These are phyloP conservation scores for Nothophaeocryptopus gaeumannii DNA, from an alignment of 2,329 filamentous ascomycete genomes.

Conservation along the genomic window DNA sequence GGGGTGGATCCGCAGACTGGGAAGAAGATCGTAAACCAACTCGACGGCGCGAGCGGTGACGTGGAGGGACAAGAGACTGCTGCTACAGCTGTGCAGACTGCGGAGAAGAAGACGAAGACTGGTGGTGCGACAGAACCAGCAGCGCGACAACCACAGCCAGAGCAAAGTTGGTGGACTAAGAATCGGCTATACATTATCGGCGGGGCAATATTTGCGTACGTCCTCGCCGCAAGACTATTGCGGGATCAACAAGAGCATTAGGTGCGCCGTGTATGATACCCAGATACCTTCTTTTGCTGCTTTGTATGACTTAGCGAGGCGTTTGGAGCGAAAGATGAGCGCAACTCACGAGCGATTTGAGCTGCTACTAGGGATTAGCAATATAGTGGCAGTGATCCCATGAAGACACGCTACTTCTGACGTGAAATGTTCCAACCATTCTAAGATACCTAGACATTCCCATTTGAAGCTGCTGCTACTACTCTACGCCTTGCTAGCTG, in stretches of 20 bases:
- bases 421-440: too few relatives aligned
- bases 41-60: neutral
- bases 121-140: slow-evolving; percentile 72
- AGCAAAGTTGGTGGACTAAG: slow-evolving; percentile 74
- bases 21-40: slow-evolving; percentile 33
- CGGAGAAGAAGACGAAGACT: slow-evolving; percentile 48
- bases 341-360: too few relatives aligned
- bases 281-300: too few relatives aligned
- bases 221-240: slow-evolving; percentile 73
- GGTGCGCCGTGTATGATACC: neutral
- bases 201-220: slow-evolving; percentile 73
- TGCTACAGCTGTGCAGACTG: slow-evolving; percentile 62
- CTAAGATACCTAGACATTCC: too few relatives aligned
- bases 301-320: slow-evolving; percentile 3
- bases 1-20: slow-evolving; percentile 77
- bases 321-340: neutral
- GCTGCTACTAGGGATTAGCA: too few relatives aligned
- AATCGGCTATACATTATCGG: slow-evolving; percentile 76
- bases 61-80: slow-evolving; percentile 44
- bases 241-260: slow-evolving; percentile 43
- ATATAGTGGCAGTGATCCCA: too few relatives aligned
- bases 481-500: too few relatives aligned
- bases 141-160: slow-evolving; percentile 71
- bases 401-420: too few relatives aligned
- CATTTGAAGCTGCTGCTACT: too few relatives aligned